phyloP scores from a whole-genome alignment of 164 flowering plant species.

The Aristolochia contorta region DNA sequence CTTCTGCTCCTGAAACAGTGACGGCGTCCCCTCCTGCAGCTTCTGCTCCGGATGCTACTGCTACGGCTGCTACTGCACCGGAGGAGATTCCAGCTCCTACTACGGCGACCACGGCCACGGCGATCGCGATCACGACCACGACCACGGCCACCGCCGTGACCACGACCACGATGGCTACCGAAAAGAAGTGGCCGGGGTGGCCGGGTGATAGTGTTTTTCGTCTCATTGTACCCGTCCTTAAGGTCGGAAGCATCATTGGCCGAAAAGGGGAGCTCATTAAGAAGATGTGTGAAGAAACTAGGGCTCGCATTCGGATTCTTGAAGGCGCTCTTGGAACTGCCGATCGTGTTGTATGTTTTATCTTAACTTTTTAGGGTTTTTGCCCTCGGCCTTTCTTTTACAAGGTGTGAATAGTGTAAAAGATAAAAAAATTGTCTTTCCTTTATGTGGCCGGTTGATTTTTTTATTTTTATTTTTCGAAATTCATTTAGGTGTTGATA shows the following conservation, averaged over 20 bases:
- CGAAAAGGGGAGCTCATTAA: constrained; percentile 85
- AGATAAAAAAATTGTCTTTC: background rate
- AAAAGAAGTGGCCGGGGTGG: constrained; percentile 85
- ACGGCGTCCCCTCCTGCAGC: no score
- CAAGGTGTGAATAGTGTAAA: background rate
- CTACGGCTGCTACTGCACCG: no score
- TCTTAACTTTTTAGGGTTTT: background rate
- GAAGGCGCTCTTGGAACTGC: constrained; percentile 10
- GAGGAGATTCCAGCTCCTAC: background rate
- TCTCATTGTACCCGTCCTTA: constrained; percentile 65
- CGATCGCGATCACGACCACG: no score
- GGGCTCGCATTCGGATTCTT: constrained; percentile 37
- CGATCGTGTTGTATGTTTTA: constrained; percentile 9
- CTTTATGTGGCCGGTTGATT: no score
- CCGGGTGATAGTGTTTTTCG: constrained; percentile 83
- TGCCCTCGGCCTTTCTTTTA: background rate
- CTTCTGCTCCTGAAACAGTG: no score
- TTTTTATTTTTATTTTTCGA: background rate
- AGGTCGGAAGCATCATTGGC: constrained; percentile 91
- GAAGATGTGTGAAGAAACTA: constrained; percentile 86
- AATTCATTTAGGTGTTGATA: constrained; percentile 50
- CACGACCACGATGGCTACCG: constrained; percentile 1
- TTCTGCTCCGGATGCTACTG: no score
- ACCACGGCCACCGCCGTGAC: background rate
- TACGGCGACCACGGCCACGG: no score